A percentile compares a stretch with the other conserved stretches of the same genome.
These are phyloP conservation scores for Heterobasidion occidentale DNA, from an alignment of 1,284 basidiomycete species.

Conservation along the genomic window DNA sequence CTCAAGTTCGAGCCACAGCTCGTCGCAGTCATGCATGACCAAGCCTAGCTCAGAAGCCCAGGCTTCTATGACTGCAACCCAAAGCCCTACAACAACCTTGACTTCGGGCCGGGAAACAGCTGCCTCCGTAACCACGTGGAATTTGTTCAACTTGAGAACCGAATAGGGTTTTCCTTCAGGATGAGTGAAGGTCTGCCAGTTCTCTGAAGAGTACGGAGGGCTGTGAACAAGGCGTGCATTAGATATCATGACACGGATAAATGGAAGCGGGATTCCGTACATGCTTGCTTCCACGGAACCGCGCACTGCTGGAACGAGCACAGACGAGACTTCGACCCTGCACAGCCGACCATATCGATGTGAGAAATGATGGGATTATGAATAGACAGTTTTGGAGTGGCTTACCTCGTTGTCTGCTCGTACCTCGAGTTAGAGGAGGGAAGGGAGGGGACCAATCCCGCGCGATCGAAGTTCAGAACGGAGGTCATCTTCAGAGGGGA, in stretches of 20 bases:
- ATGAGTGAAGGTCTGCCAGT: constrained; percentile 15
- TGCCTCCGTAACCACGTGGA: constrained; percentile 17
- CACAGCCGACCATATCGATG: not conserved
- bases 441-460: not conserved
- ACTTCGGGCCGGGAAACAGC: constrained; percentile 10
- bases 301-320: not conserved
- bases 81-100: constrained; percentile 7
- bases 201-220: constrained; percentile 15
- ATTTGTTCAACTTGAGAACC: constrained; percentile 7
- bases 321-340: not conserved
- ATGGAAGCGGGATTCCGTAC: not conserved
- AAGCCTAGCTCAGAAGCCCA: constrained; percentile 3
- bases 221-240: constrained; percentile 6
- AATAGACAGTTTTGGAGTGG: too few species aligned
- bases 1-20: constrained; percentile 17
- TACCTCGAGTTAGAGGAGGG: not conserved
- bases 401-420: not conserved
- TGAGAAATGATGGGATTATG: not conserved
- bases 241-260: not conserved
- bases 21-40: not conserved
- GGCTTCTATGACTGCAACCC: constrained; percentile 8
- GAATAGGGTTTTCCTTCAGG: constrained; percentile 22
- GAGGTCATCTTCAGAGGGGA: too few species aligned
- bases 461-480: not conserved
- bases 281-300: not conserved